These are phyloP conservation scores for Wickerhamiella azyma DNA, from an alignment of 805 yeast species.

Conservation along the genomic window DNA sequence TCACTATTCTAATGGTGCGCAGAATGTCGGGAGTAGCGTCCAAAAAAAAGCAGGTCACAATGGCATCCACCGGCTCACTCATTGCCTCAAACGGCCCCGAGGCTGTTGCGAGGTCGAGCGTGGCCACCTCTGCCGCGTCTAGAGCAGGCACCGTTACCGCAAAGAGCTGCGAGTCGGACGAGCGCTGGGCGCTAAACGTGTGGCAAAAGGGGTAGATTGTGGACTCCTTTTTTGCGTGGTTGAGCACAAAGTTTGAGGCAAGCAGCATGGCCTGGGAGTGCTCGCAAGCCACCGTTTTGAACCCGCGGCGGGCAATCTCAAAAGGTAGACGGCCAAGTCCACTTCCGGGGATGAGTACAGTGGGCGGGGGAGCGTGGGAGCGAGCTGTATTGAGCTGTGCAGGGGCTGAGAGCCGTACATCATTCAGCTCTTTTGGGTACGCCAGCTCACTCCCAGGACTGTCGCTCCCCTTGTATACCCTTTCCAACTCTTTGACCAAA, in stretches of 20 bases:
- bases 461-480: too few species aligned
- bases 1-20: conserved; percentile 55
- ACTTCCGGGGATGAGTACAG: conserved; percentile 71
- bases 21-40: conserved; percentile 82
- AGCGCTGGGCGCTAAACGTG: conserved; percentile 51
- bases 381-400: too few species aligned
- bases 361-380: too few species aligned
- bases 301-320: conserved; percentile 36
- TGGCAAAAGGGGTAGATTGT: conserved; percentile 36
- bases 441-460: too few species aligned
- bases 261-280: conserved; percentile 67
- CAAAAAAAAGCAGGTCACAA: conserved; percentile 52
- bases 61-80: conserved; percentile 23
- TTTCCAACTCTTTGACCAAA: conserved; percentile 34
- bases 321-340: conserved; percentile 78
- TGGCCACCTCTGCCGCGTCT: conserved; percentile 14
- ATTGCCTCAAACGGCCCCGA: too few species aligned
- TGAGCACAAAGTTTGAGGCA: conserved; percentile 29
- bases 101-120: not conserved
- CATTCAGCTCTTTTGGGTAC: too few species aligned
- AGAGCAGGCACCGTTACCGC: conserved; percentile 28
- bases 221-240: conserved; percentile 11
- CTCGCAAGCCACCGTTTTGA: conserved; percentile 62
- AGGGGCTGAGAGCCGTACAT: too few species aligned
- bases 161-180: conserved; percentile 39